Percentiles rank a stretch among this genome's conserved stretches.
phyloP scores from a whole-genome alignment of 768 basidiomycete species.

The Hortiboletus flavorubellus region DNA sequence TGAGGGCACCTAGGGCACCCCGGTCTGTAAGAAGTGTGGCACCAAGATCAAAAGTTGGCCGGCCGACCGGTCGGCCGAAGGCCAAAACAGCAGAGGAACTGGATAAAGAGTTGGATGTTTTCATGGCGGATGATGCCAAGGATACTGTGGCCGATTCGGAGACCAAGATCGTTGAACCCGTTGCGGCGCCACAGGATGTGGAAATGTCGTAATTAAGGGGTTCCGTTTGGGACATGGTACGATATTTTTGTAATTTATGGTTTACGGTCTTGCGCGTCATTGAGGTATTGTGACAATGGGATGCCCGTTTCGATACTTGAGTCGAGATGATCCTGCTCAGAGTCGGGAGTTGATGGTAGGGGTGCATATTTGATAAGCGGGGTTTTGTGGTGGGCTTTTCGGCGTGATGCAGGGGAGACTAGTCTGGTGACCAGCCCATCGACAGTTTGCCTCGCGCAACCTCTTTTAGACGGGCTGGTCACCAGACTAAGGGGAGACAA shows the following conservation, averaged over 20 bases:
- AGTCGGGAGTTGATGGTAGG: neutral
- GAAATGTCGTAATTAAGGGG: conserved; percentile 45
- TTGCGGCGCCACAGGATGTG: conserved; percentile 40
- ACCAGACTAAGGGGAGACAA: no score
- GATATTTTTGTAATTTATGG: conserved; percentile 22
- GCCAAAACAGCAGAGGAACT: conserved; percentile 78
- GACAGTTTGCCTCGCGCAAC: no score
- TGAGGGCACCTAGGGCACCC: conserved; percentile 29
- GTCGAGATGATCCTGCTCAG: conserved; percentile 16
- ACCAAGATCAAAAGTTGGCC: conserved; percentile 28
- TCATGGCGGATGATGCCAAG: conserved; percentile 61
- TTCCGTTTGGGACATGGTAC: neutral
- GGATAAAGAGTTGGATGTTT: conserved; percentile 85
- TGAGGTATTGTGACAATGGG: conserved; percentile 11
- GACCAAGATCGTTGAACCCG: conserved; percentile 11
- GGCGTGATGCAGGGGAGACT: no score
- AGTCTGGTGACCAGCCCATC: no score
- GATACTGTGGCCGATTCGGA: conserved; percentile 19
- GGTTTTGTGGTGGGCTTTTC: neutral
- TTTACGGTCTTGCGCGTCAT: conserved; percentile 20
- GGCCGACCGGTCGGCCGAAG: conserved; percentile 39
- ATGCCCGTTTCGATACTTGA: conserved; percentile 3
- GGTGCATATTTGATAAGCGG: neutral
- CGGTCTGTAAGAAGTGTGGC: conserved; percentile 17
- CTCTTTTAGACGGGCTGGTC: no score